phyloP scores from a whole-genome alignment of 768 basidiomycete species.

The Tricholoma sp. region DNA sequence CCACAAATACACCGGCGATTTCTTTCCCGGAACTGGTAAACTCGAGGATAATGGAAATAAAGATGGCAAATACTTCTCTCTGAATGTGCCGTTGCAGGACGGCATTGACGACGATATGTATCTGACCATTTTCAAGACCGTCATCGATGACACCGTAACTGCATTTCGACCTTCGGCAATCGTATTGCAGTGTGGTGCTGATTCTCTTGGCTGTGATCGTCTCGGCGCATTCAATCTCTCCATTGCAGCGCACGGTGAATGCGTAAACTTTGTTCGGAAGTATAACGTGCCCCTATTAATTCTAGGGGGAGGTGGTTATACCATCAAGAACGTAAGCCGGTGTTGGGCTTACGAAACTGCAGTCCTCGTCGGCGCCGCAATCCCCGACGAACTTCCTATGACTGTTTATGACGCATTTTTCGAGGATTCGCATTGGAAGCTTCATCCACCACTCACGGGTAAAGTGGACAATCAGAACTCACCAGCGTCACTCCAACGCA shows the following conservation, averaged over 20 bases:
- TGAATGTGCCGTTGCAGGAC: slow-evolving; percentile 93
- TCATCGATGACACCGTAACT: slow-evolving; percentile 90
- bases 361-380: slow-evolving; percentile 75
- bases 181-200: slow-evolving; percentile 95
- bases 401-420: slow-evolving; percentile 95
- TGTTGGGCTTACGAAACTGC: slow-evolving; percentile 99
- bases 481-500: slow-evolving; percentile 74
- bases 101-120: slow-evolving; percentile 99
- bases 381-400: slow-evolving; percentile 82
- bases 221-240: slow-evolving; percentile 97
- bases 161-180: slow-evolving; percentile 86
- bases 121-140: slow-evolving; percentile 89
- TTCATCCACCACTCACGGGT: slow-evolving; percentile 88
- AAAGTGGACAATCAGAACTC: slow-evolving; percentile 94
- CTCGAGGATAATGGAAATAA: slow-evolving; percentile 87
- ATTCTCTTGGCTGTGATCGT: slow-evolving; percentile 91
- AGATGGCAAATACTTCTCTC: slow-evolving; percentile 89
- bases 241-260: slow-evolving; percentile 97
- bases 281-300: slow-evolving; percentile 90
- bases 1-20: slow-evolving; percentile 98
- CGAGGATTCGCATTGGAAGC: slow-evolving; percentile 83
- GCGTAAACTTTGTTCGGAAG: slow-evolving; percentile 92
- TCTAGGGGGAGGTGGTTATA: slow-evolving; percentile 94
- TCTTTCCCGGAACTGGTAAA: slow-evolving; percentile 97
- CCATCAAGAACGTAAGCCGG: slow-evolving; percentile 94